Evolutionary conservation across 306 rosid species (phyloP), one percentile per base, ranked within the genome.

Genomic region (Citrullus amarus): DNA sequence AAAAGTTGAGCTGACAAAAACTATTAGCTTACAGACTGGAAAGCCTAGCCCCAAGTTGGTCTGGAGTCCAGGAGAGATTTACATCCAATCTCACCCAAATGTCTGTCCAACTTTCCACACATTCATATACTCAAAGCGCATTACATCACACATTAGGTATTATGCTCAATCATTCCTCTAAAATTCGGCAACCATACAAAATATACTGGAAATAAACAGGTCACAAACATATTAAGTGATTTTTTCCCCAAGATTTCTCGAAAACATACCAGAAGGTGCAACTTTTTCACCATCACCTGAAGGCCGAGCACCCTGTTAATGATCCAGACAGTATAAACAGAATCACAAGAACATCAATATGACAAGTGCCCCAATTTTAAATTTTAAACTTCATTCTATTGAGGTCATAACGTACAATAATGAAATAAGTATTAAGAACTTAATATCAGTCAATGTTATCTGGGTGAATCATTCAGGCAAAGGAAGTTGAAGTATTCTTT

Each of bases 231-330:
- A 28, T 71, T 12, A 20, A 39, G 44, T 39, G 44, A 39, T 39
- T 43, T 8, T 48, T 71, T 71, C 76, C 22, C 20, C 50, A 46
- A 12, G 20, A 71, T 48, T 71, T 14, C 36, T 28, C 41, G 28
- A 73, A 50, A 67, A 46, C 28, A 73, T 84, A 86, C 89, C 87
- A 59, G 86, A 77, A 50, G 84, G 65, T 58, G 30, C 62, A 51
- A 76, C 69, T 51, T 82, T 84, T 80, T 82, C 87, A 44, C 77
- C 66, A 44, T 80, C 81, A 8, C 32, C 70, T 50, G 74, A 66
- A 41, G 87, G 60, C 71, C 46, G 74, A 80, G 41, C 85, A 80
- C 82, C 84, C 86, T 84, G 79, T 76, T 73, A 85, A 82, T 54
- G 48, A 72, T 43, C 53, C 63, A 81, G 25, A 54, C 15, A 54